These are phyloP conservation scores for Ustilago bromivora DNA, from an alignment of 1,284 basidiomycete species.

Conservation along the genomic window DNA sequence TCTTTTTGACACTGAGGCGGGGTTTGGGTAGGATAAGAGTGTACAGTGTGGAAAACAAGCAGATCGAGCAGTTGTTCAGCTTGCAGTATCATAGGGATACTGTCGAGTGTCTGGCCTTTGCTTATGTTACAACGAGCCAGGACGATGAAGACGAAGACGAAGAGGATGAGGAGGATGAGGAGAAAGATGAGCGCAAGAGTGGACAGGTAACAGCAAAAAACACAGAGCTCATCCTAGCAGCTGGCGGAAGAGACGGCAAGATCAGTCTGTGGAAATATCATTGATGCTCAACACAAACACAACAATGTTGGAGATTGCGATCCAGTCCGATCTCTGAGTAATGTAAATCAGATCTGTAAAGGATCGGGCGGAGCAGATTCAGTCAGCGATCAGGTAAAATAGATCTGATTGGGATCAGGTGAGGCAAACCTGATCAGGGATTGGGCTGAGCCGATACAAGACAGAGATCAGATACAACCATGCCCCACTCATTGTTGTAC, in stretches of 20 bases:
- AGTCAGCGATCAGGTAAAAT: too few species aligned
- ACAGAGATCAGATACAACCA: too few species aligned
- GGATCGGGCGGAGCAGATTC: too few species aligned
- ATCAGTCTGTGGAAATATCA: slow-evolving; percentile 43
- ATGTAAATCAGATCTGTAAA: too few species aligned
- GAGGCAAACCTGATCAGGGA: too few species aligned
- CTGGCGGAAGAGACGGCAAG: slow-evolving; percentile 48
- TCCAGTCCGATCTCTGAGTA: too few species aligned
- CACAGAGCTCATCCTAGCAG: slow-evolving; percentile 25
- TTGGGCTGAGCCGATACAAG: too few species aligned
- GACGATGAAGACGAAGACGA: not conserved
- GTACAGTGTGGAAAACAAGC: slow-evolving; percentile 7
- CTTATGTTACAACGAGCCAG: not conserved
- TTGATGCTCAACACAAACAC: slow-evolving; percentile 13
- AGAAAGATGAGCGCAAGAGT: not conserved
- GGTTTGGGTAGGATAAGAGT: slow-evolving; percentile 17
- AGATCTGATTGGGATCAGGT: too few species aligned
- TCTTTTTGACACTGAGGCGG: not conserved
- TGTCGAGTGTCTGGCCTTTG: slow-evolving; percentile 36
- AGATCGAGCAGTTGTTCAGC: not conserved
- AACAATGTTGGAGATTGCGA: too few species aligned
- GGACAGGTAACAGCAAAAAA: not conserved
- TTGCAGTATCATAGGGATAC: slow-evolving; percentile 41
- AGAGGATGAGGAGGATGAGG: slow-evolving; percentile 6
- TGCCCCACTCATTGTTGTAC: too few species aligned